A percentile compares a stretch with the other conserved stretches of the same genome.
phyloP scores from a whole-genome alignment of 2,329 filamentous ascomycete genomes.

The Ceratocystis diversiconidia region DNA sequence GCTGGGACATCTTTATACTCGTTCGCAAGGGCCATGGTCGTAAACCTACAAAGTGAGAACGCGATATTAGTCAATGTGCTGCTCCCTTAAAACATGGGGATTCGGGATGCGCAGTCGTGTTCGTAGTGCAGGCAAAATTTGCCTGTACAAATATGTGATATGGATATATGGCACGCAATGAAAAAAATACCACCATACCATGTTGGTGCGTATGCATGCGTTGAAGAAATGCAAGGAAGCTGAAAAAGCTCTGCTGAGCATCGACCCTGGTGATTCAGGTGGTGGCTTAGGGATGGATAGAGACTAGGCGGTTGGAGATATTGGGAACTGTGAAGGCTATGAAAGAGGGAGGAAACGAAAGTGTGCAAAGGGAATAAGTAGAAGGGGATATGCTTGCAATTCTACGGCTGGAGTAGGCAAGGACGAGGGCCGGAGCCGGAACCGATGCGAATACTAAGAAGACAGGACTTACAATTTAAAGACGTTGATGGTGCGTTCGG shows the following conservation, averaged over 20 bases:
- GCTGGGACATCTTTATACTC: conserved; percentile 29
- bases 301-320: neutral
- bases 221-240: neutral
- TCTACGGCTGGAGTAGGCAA: too few species aligned
- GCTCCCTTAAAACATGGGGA: neutral
- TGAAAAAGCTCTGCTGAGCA: neutral
- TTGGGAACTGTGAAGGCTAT: neutral
- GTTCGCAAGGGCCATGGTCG: conserved; percentile 36
- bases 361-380: too few species aligned
- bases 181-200: neutral
- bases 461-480: conserved; percentile 30
- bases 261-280: neutral
- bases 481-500: conserved; percentile 31
- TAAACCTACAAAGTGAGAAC: conserved; percentile 29
- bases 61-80: conserved; percentile 14
- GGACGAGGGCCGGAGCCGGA: too few species aligned
- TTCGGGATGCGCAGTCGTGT: too few species aligned
- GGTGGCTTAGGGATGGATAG: neutral
- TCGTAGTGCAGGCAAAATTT: too few species aligned
- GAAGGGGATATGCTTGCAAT: too few species aligned
- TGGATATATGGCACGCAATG: neutral
- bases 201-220: neutral
- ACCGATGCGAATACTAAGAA: too few species aligned
- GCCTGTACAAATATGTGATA: neutral
- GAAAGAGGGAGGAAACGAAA: neutral